These are phyloP conservation scores for Sanghuangporus baumii DNA, from an alignment of 1,284 basidiomycete species.

Conservation along the genomic window DNA sequence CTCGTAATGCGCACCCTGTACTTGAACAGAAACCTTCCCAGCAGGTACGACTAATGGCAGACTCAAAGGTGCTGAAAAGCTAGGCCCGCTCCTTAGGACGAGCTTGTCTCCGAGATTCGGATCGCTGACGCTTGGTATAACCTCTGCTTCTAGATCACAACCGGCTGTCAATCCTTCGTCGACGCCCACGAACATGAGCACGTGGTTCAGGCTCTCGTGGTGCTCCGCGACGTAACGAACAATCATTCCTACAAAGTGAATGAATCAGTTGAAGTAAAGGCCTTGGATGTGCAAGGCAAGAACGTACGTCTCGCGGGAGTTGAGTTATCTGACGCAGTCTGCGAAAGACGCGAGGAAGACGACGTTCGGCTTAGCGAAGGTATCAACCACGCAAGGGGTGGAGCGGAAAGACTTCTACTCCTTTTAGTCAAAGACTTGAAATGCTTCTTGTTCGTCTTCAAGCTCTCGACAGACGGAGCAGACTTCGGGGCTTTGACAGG, in stretches of 20 bases:
- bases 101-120: conserved; percentile 46
- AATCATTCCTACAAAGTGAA: conserved; percentile 38
- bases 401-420: conserved; percentile 64
- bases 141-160: conserved; percentile 23
- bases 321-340: not conserved
- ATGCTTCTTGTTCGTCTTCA: conserved; percentile 29
- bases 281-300: not conserved
- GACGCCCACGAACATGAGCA: conserved; percentile 55
- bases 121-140: conserved; percentile 24
- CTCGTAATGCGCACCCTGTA: conserved; percentile 58
- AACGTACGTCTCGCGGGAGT: conserved; percentile 13
- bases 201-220: conserved; percentile 74
- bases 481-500: conserved; percentile 22
- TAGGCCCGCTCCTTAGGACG: conserved; percentile 52
- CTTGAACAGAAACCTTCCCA: conserved; percentile 55
- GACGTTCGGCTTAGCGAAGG: conserved; percentile 20
- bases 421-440: conserved; percentile 33
- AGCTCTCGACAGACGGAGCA: conserved; percentile 23
- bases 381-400: conserved; percentile 63
- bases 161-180: conserved; percentile 19
- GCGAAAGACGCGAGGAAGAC: conserved; percentile 23
- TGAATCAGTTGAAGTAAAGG: conserved; percentile 7
- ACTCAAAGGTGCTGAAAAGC: conserved; percentile 50
- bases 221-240: conserved; percentile 76
- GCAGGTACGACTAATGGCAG: conserved; percentile 61